Evolutionary conservation across 2,329 filamentous ascomycete species (phyloP).

Genomic region (Neonectria ditissima): DNA sequence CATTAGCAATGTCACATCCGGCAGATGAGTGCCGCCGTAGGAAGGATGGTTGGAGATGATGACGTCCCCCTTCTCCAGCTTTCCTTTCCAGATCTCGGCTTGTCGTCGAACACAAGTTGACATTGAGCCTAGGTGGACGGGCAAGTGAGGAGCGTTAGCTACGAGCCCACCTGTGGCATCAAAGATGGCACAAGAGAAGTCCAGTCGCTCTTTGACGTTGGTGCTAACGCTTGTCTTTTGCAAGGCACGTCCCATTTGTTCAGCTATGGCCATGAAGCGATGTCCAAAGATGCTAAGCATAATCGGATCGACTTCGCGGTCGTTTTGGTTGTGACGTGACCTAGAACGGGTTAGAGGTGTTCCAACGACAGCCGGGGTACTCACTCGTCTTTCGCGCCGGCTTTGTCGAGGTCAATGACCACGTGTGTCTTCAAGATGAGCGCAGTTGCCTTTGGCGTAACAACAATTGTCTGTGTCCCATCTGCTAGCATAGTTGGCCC

Average conservation of each 20-base stretch:
- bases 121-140: slow-evolving; percentile 86
- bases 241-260: slow-evolving; percentile 84
- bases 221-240: slow-evolving; percentile 86
- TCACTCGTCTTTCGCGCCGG: slow-evolving; percentile 53
- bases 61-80: slow-evolving; percentile 81
- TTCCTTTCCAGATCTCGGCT: slow-evolving; percentile 82
- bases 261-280: slow-evolving; percentile 87
- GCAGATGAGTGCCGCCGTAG: slow-evolving; percentile 84
- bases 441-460: slow-evolving; percentile 82
- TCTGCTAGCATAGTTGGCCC: slow-evolving; percentile 91
- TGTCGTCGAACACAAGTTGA: slow-evolving; percentile 83
- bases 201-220: slow-evolving; percentile 84
- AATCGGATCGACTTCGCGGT: slow-evolving; percentile 76
- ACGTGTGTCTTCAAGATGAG: slow-evolving; percentile 88
- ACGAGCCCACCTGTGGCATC: slow-evolving; percentile 81
- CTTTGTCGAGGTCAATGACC: slow-evolving; percentile 82
- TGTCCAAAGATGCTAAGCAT: slow-evolving; percentile 84
- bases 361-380: slow-evolving; percentile 19
- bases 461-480: slow-evolving; percentile 90
- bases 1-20: slow-evolving; percentile 84
- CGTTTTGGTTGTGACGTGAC: slow-evolving; percentile 12
- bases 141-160: slow-evolving; percentile 83
- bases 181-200: slow-evolving; percentile 86
- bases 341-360: slow-evolving; percentile 11
- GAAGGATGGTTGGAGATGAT: slow-evolving; percentile 87